Base-by-base conservation (phyloP, 352 stramenopile species). In the Pythium aristosporum region DNA sequence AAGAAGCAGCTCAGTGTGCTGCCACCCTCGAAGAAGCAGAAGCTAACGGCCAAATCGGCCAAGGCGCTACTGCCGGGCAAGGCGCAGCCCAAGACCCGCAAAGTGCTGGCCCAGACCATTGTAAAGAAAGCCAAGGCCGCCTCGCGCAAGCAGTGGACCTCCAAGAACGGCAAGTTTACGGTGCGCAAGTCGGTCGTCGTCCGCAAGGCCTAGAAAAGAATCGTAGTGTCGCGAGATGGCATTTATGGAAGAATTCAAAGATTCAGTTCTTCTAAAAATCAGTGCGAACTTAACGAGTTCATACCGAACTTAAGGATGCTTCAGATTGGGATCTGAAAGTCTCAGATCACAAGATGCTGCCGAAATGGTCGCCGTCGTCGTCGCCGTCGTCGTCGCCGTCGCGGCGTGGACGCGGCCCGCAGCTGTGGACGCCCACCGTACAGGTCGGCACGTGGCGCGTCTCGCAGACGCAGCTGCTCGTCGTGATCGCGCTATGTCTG, bases 161-260 rank as follows among this genome's bases (percentile, higher is more conserved):
- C 67, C 30, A 55, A 67, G 46, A 79, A 80, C 65, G 61, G 57
- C 42, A 80, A 72, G 55, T 69, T 89, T 37, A 70, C 85, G 41
- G 72, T 87, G 34, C 79, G 79, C 55, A 82, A 85, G 67, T 74
- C 75, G 20, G 69, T 75, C 43, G 49, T 57, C 5, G 65, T 77
- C 49, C 68, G 73, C 32, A 84, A 75, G 67, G 82, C 53, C 2
- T 64, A 65, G 30, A 61, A 5, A 41, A 36, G 11, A 8, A 48
- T 23, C 18, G 37, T 18, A 43, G 12, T 6, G 37, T n/a, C n/a
- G n/a, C n/a, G n/a, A n/a, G n/a, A n/a, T n/a, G n/a, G n/a, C 42
- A 12, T 48, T 5, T 15, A 46, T 46, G 11, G 25, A 30, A 46
- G 16, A 20, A 16, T 46, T 20, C 39, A 12, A 42, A 42, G 37